phyloP scores from a whole-genome alignment of 2,329 filamentous ascomycete genomes.

The Penicillium sp. region DNA sequence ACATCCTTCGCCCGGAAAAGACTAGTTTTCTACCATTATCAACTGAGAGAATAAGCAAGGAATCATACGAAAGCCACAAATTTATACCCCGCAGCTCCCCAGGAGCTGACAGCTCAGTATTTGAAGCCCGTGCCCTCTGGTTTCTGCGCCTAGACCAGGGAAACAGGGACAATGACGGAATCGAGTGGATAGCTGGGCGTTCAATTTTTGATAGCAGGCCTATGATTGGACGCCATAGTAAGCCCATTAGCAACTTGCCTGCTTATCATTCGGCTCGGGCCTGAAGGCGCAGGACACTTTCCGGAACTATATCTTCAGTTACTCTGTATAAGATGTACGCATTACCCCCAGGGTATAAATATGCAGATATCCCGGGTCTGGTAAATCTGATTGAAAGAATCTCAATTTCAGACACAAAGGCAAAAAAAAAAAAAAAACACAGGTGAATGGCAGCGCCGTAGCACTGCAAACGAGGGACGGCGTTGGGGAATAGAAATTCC shows the following conservation, averaged over 20 bases:
- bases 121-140: not conserved
- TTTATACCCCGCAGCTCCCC: not conserved
- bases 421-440: not conserved
- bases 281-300: not conserved
- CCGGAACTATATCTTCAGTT: not conserved
- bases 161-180: not conserved
- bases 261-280: not conserved
- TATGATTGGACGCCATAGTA: not conserved
- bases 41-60: not conserved
- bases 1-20: not conserved
- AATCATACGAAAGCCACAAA: not conserved
- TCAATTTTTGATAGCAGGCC: not conserved
- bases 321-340: not conserved
- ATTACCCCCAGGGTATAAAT: not conserved
- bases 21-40: not conserved
- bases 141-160: not conserved
- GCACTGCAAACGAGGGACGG: conserved; percentile 16
- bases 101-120: not conserved
- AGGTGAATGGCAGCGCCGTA: conserved; percentile 10
- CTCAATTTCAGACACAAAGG: conserved; percentile 9
- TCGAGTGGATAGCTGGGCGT: not conserved
- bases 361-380: not conserved
- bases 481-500: not conserved
- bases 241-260: not conserved
- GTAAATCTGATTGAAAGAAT: not conserved